Percentiles rank a stretch among this genome's conserved stretches.
Conservation (phyloP, 116 monocot genomes). For the Papilionanthe hybrid region DNA sequence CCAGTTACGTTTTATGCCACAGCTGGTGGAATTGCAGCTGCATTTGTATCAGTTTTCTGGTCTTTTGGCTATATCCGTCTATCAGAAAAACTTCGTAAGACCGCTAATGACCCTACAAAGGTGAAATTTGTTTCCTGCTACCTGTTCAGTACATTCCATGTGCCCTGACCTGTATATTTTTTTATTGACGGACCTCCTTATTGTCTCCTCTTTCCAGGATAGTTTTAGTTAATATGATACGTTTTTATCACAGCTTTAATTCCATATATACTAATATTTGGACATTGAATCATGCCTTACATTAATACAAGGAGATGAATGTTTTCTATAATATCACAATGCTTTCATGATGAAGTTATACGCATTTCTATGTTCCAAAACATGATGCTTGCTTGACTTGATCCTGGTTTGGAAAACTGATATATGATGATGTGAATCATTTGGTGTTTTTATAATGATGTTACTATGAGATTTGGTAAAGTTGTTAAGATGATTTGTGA, state of each 20-base stretch:
- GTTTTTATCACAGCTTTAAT: neutral
- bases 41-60: constrained; percentile 95
- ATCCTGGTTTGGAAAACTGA: neutral
- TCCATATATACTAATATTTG: neutral
- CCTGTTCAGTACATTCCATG: neutral
- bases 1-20: constrained; percentile 91
- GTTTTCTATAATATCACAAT: neutral
- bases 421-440: neutral
- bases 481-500: neutral
- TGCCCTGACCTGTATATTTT: neutral
- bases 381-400: neutral
- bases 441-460: neutral
- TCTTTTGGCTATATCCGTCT: constrained; percentile 96
- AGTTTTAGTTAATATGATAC: neutral
- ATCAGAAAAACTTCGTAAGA: constrained; percentile 79
- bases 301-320: neutral
- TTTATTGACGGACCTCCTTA: neutral
- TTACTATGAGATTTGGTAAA: neutral
- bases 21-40: constrained; percentile 77
- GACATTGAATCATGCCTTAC: neutral
- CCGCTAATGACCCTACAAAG: constrained; percentile 88
- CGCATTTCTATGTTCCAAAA: neutral
- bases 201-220: neutral
- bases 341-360: neutral
- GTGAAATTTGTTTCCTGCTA: constrained; percentile 24